Evolutionary conservation across 2,329 filamentous ascomycete genomes (phyloP), one percentile per base, ranked within the genome.

Genomic region (Epichloe sp.): DNA sequence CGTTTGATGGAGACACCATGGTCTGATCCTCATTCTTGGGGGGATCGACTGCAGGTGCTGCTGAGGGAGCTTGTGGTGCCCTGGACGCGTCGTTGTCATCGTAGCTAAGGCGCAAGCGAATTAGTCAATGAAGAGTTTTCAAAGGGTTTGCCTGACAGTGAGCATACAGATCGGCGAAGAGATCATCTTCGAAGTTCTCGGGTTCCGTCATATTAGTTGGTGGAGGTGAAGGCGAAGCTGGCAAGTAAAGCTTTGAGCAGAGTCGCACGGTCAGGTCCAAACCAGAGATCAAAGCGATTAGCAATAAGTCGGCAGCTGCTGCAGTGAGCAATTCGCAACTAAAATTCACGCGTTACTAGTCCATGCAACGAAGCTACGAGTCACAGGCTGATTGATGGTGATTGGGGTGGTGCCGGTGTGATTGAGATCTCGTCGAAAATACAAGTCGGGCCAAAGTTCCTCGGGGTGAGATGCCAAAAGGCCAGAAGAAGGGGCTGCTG

Each of bases 141-240:
- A 1, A 7, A 12, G 11, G 5, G 46, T 12, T 14, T 26, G 8
- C 7, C 26, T 21, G 12, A 11, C 3, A 15, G 8, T 26, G 7
- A 19, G 3, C 88, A 71, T 75, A 95, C 89, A 95, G 80, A 71
- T 95, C 90, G 62, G 89, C 89, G 69, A 95, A 95, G 70, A 95
- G 86, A 77, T 95, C 89, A 63, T 95, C 90, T 60, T 95, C 89
- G 59, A 88, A 83, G 59, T 87, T 86, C 63, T 90, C 86, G 49
- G 78, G 74, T 62, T 93, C 88, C 46, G 86, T 81, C 87, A 91
- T 93, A 60, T 56, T 31, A 14, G 35, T 15, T 26, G 34, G 12
- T n/a, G n/a, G 15, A 21, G 37, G 14, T 34, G 15, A 21, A 11
- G n/a, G 47, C 26, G 26, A 34, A 17, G 26, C 38, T 48, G n/a